Evolutionary conservation across 345 rosid species (phyloP), one percentile per base, ranked within the genome.

Genomic region (Geranium rotundifolium): DNA sequence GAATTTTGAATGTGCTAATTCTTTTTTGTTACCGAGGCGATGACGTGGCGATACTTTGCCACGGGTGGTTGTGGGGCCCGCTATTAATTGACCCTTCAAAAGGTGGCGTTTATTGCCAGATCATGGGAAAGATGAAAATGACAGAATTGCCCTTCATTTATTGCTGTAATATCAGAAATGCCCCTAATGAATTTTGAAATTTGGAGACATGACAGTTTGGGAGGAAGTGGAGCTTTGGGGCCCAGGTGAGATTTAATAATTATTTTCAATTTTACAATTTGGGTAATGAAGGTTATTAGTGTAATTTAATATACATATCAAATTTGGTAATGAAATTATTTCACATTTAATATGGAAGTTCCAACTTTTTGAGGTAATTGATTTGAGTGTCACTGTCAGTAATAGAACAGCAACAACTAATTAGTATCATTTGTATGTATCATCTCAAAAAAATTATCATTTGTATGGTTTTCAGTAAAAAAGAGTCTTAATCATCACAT

Each of bases 1-100:
- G 19, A 59, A 66, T 37, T 76, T 83, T 79, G 77, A 77, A 84
- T 63, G 4, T 61, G 72, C 65, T 65, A 54, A 30, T 58, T 57
- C 54, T 19, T 58, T 49, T 41, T 50, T 63, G 64, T 63, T 18
- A 41, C 54, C 65, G 52, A 64, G 67, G 61, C 12, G 71, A 64
- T 59, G 72, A 77, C 67, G 76, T 81, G 87, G 80, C 52, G 19
- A 58, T 4, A 13, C 14, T 17, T 14, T 17, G 63, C 69, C 77
- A 80, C 81, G 78, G 75, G 72, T 67, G 34, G 12, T 49, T 56
- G 14, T 46, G 13, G 46, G 46, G 0, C 7, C 46, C 9, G 12
- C 9, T 37, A 37, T 37, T 37, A 37, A 37, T 37, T 37, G 46
- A 37, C 46, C 12, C 46, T 37, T 37, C 37, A 27, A 20, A 34